Evolutionary conservation across 768 basidiomycete species (phyloP).

Genomic region (Suillus weaverae): DNA sequence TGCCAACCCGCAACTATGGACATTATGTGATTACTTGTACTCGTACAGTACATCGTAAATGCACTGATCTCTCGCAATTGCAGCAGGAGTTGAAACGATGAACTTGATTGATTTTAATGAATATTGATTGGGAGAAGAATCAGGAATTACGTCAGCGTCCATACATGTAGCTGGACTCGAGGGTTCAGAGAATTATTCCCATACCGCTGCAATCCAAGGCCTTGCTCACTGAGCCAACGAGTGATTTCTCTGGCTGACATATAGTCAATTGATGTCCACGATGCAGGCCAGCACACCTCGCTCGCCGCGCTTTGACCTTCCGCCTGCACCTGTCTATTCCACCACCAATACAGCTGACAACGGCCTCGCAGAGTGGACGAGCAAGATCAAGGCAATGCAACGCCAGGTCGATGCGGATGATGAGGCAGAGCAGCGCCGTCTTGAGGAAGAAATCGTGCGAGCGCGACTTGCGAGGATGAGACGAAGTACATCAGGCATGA

Average conservation of each 20-base stretch:
- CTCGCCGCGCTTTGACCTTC: slow-evolving; percentile 38
- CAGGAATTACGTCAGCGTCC: slow-evolving; percentile 1
- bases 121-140: not conserved
- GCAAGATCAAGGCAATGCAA: slow-evolving; percentile 76
- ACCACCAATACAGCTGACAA: slow-evolving; percentile 43
- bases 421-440: slow-evolving; percentile 69
- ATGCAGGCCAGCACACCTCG: slow-evolving; percentile 25
- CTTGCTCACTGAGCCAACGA: not conserved
- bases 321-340: slow-evolving; percentile 29
- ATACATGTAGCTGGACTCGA: not conserved
- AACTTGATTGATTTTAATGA: not conserved
- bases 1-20: not conserved
- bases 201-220: not conserved
- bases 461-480: slow-evolving; percentile 47
- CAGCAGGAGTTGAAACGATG: not conserved
- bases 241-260: not conserved
- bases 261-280: slow-evolving; percentile 24
- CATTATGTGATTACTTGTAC: not conserved
- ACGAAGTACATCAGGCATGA: slow-evolving; percentile 35
- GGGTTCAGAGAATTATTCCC: slow-evolving; percentile 1
- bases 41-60: not conserved
- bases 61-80: not conserved
- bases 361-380: slow-evolving; percentile 80
- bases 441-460: slow-evolving; percentile 56
- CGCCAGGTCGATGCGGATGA: slow-evolving; percentile 81